Evolutionary conservation across 2,329 filamentous ascomycete genomes (phyloP), one percentile per base, ranked within the genome.

Genomic region (Colletotrichum musae): DNA sequence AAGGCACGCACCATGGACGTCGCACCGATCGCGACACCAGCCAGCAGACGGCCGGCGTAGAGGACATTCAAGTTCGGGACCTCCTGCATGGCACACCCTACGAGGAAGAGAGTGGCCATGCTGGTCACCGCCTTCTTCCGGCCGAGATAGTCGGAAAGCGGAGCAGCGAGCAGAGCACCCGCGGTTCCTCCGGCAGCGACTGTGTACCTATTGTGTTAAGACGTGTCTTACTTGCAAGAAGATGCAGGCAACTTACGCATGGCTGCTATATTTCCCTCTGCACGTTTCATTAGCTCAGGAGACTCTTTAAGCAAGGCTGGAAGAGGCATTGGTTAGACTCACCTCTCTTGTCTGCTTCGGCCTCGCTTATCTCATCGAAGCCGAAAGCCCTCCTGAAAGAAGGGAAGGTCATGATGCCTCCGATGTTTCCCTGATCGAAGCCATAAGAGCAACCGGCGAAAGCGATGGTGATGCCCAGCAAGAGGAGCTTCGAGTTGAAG

Each of bases 361-460:
- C 12, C 71, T 73, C 62, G 21, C 73, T 73, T 6, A 81, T 70
- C 9, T 72, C 66, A 50, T 76, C 76, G 16, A 80, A 64, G 0
- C 80, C 80, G 64, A 82, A 81, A 0, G 80, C 77, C 65, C 73
- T 74, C 39, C 75, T 71, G 71, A 82, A 81, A 5, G 77, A 78
- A 1, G 77, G 74, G 5, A 82, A 75, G 1, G 77, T 81, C 50
- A 81, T 62, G 32, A 80, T 77, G 4, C 80, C 80, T 1, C 80
- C 79, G 41, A 82, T 82, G 50, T 81, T 81, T 18, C 80, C 80
- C 48, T 78, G 77, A 54, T 82, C 80, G 45, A 81, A 81, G 18
- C 79, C 80, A 71, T 82, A 81, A 5, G 78, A 76, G 47, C 78
- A 81, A 6, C 80, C 80, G 4, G 78, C 80, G 71, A 80, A 78